Base-by-base conservation (phyloP, 1,284 basidiomycete genomes). In the Apiotrichum sp. region DNA sequence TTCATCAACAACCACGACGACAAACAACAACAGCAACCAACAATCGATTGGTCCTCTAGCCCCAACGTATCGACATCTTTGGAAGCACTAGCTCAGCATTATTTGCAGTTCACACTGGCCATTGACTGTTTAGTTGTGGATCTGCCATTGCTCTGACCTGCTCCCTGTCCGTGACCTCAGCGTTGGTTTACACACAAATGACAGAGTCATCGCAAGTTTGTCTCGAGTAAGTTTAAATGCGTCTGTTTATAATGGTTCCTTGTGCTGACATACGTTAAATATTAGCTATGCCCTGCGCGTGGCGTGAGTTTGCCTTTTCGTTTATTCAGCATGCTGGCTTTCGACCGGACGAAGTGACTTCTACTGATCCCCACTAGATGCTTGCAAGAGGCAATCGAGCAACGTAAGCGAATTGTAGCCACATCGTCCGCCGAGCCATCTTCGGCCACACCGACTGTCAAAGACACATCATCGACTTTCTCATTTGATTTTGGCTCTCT, bases 401-500 rank as follows among this genome's bases (percentile, higher is more conserved):
- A 57, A 32, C 61, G 64, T 0, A 47, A 51, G 38, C 56, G 59
- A 34, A 50, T 56, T 4, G 47, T 52, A 6, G 16, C 48, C 6
- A 50, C 53, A 5, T 47, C 44, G 35, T 14, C 29, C 29, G 29
- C 29, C 29, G 29, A 29, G 29, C 29, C 29, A 29, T 29, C 29
- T 29, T 9, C 61, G 4, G 44, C 40, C 45, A 13, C 22, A 36
- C 11, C 36, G 35, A 46, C 50, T 46, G 10, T 29, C 56, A 32
- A 64, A 31, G 61, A 64, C 45, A 39, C 62, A 6, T 44, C 58
- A 4, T 66, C 67, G 2, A 59, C 67, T 44, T 63, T 71, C 45
- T 60, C 67, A 0, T 62, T 73, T 35, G 72, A 74, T 45, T 52
- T 74, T 2, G 65, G 65, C 1, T 63, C 66, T 0, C 56, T 74